Percentiles rank a stretch among this genome's conserved stretches.
phyloP scores from a whole-genome alignment of 78 protist genomes.

The Dictyostelium brefeldianum region DNA sequence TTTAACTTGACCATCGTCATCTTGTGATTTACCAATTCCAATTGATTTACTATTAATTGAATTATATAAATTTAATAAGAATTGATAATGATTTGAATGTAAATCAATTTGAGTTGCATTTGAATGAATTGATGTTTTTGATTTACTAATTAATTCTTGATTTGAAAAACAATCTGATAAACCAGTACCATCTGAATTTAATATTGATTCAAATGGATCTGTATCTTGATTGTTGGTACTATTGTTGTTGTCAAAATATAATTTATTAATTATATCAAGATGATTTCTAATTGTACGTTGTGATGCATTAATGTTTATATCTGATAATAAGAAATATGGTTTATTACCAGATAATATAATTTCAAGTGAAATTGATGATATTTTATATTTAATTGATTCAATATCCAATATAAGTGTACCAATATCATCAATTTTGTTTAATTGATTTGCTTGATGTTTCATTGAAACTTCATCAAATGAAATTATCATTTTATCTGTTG shows the following conservation, averaged over 20 bases:
- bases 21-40: background rate
- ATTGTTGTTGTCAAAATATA: background rate
- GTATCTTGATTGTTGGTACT: background rate
- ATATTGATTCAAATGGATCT: background rate
- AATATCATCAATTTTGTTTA: background rate
- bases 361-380: background rate
- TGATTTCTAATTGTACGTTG: conserved; percentile 22
- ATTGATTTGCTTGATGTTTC: conserved; percentile 18
- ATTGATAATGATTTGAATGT: conserved; percentile 15
- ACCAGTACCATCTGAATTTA: background rate
- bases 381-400: background rate
- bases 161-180: background rate
- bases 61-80: background rate
- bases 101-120: conserved; percentile 18
- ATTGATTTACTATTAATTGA: background rate
- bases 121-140: conserved; percentile 13
- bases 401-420: background rate
- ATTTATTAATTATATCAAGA: background rate
- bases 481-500: background rate
- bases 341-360: background rate
- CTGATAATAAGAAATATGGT: background rate
- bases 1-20: background rate
- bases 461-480: conserved; percentile 9
- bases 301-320: background rate
- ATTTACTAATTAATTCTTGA: background rate